These are phyloP conservation scores for Sphagnum fallax DNA, from an alignment of 228 moss, liverwort and hornwort species.

Conservation along the genomic window DNA sequence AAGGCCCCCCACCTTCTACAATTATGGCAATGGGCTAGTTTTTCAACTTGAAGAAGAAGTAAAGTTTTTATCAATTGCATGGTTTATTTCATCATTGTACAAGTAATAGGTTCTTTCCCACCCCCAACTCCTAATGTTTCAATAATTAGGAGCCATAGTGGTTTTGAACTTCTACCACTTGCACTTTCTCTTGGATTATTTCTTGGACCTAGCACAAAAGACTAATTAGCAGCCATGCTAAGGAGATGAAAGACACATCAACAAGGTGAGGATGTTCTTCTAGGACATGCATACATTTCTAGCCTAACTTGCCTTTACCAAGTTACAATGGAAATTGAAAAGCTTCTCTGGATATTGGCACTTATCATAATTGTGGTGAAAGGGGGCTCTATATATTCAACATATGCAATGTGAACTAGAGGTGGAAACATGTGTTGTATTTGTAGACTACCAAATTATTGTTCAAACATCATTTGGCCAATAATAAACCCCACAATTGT, in stretches of 20 bases:
- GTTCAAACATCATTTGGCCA: neutral
- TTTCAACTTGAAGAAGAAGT: constrained; percentile 66
- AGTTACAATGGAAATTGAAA: constrained; percentile 62
- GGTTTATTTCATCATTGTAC: constrained; percentile 55
- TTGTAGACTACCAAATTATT: neutral
- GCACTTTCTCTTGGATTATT: too few species aligned
- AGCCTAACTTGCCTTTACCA: constrained; percentile 40
- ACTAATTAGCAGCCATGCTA: too few species aligned
- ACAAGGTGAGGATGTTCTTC: too few species aligned
- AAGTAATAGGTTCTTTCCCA: constrained; percentile 57
- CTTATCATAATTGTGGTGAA: constrained; percentile 14
- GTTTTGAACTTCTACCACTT: too few species aligned
- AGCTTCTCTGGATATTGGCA: constrained; percentile 55
- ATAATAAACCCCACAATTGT: neutral
- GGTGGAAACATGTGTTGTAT: constrained; percentile 8
- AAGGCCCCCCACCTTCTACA: constrained; percentile 82
- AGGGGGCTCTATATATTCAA: constrained; percentile 1
- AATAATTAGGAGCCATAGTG: too few species aligned
- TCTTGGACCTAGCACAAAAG: too few species aligned
- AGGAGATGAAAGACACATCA: too few species aligned
- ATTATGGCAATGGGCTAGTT: constrained; percentile 99
- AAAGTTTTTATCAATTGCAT: constrained; percentile 69
- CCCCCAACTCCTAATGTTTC: too few species aligned
- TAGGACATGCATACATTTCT: constrained; percentile 15
- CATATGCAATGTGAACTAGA: constrained; percentile 21